A percentile compares a stretch with the other conserved stretches of the same genome.
phyloP scores from a whole-genome alignment of 176 grass and related monocot species.

The Eleusine indica region DNA sequence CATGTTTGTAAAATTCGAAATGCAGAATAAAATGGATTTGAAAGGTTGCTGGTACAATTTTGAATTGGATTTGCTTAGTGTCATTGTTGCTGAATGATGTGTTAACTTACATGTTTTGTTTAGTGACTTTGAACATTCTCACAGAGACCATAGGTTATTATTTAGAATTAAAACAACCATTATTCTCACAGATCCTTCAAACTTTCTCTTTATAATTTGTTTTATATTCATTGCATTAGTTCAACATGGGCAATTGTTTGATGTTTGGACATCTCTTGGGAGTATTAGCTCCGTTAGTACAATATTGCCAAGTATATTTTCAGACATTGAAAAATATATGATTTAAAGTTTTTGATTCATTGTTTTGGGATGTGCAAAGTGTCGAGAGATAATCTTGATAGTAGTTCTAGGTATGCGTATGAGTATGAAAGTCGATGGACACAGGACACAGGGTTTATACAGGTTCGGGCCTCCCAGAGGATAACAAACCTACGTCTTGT shows the following conservation, averaged over 20 bases:
- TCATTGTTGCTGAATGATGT: neutral
- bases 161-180: neutral
- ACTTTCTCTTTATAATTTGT: neutral
- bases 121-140: neutral
- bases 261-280: neutral
- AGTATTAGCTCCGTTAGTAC: neutral
- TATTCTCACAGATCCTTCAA: neutral
- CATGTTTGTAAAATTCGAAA: slow-evolving; percentile 3
- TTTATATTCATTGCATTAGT: neutral
- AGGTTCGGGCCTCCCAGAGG: no score
- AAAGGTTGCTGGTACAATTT: neutral
- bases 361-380: no score
- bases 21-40: slow-evolving; percentile 23
- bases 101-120: neutral
- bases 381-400: no score
- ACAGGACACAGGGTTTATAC: no score
- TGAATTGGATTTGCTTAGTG: neutral
- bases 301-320: neutral
- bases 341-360: no score
- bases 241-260: neutral
- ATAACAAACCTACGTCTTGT: no score
- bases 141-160: neutral
- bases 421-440: no score
- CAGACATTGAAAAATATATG: no score
- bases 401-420: no score